A percentile compares a stretch with the other conserved stretches of the same genome.
Evolutionary conservation across 495 filamentous ascomycete species (phyloP).

Genomic region (Tuber aestivum): DNA sequence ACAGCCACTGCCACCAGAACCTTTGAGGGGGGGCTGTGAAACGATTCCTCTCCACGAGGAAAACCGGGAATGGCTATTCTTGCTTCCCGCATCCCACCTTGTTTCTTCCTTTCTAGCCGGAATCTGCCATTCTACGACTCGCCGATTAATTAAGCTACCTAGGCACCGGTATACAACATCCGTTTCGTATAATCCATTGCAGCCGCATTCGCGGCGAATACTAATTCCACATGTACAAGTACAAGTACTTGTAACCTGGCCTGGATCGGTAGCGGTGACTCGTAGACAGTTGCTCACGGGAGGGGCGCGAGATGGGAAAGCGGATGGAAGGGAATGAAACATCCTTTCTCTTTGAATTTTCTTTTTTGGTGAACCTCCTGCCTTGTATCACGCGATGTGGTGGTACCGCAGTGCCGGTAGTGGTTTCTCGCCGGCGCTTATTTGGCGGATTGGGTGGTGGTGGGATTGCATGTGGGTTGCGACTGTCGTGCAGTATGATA

Average conservation of each 20-base stretch:
- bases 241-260: neutral
- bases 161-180: neutral
- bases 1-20: neutral
- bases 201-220: neutral
- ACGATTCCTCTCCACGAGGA: neutral
- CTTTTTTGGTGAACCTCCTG: neutral
- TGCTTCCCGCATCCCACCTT: neutral
- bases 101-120: neutral
- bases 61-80: neutral
- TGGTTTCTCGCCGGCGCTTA: neutral
- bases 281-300: no score
- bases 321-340: neutral
- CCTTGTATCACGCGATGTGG: neutral
- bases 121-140: neutral
- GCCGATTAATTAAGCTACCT: neutral
- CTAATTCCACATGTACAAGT: neutral
- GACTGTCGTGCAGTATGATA: neutral
- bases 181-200: neutral
- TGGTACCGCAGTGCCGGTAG: neutral
- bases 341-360: neutral
- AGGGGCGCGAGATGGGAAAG: neutral
- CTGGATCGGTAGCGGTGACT: neutral
- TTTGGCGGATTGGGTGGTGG: neutral
- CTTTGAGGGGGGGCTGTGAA: neutral
- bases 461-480: neutral